A percentile compares a stretch with the other conserved stretches of the same genome.
phyloP scores from a whole-genome alignment of 352 stramenopile genomes.

The Globisporangium ultimum region DNA sequence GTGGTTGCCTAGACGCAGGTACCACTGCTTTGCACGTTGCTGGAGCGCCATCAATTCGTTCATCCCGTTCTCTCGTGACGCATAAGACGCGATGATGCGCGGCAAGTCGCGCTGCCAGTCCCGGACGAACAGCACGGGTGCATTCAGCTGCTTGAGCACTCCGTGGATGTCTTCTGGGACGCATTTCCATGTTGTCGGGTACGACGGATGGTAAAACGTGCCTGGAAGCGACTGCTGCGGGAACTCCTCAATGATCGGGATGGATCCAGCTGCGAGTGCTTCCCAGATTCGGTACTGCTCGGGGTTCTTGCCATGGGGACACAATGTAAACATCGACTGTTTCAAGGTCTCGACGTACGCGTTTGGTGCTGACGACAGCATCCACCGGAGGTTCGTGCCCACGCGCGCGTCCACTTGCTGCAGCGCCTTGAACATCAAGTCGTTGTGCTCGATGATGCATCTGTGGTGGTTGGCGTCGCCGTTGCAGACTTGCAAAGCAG shows the following conservation, averaged over 20 bases:
- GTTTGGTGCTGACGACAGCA: slow-evolving; percentile 41
- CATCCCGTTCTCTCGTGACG: slow-evolving; percentile 13
- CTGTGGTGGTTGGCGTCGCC: slow-evolving; percentile 6
- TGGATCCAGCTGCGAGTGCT: slow-evolving; percentile 53
- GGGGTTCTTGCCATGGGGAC: slow-evolving; percentile 58
- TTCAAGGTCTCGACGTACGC: slow-evolving; percentile 54
- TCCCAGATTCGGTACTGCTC: slow-evolving; percentile 74
- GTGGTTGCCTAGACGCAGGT: slow-evolving; percentile 31
- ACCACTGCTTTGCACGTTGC: slow-evolving; percentile 31
- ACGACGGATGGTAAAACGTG: slow-evolving; percentile 56
- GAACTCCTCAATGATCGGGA: slow-evolving; percentile 64
- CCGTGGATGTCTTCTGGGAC: slow-evolving; percentile 50
- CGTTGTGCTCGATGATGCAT: slow-evolving; percentile 59
- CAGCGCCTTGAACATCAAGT: slow-evolving; percentile 54
- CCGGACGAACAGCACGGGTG: slow-evolving; percentile 51
- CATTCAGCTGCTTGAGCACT: slow-evolving; percentile 43
- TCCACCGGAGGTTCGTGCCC: slow-evolving; percentile 43
- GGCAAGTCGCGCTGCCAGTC: slow-evolving; percentile 58
- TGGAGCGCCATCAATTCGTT: slow-evolving; percentile 34
- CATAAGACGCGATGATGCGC: slow-evolving; percentile 33
- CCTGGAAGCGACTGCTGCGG: slow-evolving; percentile 30
- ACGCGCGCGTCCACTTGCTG: slow-evolving; percentile 43
- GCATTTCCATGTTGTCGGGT: slow-evolving; percentile 55
- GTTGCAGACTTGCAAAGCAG: slow-evolving; percentile 37
- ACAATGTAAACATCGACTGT: slow-evolving; percentile 59